phyloP scores from a whole-genome alignment of 1,284 basidiomycete genomes.

The Tilletia horrida region DNA sequence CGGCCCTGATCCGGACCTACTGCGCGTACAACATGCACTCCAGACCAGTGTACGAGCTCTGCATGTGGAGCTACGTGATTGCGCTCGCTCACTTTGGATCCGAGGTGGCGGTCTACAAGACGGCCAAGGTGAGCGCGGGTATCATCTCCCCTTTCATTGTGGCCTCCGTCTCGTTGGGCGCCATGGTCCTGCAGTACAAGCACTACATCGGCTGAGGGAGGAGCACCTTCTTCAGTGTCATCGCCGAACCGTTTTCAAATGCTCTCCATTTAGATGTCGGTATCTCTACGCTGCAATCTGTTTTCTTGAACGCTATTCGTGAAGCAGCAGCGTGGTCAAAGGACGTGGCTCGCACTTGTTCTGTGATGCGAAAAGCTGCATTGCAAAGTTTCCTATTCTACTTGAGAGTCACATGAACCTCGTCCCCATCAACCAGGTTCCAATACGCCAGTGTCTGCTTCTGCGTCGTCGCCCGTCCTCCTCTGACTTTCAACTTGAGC shows the following conservation, averaged over 20 bases:
- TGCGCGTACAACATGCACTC: conserved; percentile 45
- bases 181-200: conserved; percentile 24
- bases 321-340: too few species aligned
- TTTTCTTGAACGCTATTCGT: too few species aligned
- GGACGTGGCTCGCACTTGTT: too few species aligned
- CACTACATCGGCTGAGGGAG: conserved; percentile 21
- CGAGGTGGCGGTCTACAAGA: conserved; percentile 78
- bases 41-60: conserved; percentile 69
- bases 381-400: neutral
- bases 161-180: conserved; percentile 63
- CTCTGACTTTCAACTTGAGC: conserved; percentile 44
- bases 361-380: too few species aligned
- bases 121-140: conserved; percentile 66
- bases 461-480: conserved; percentile 42
- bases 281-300: too few species aligned
- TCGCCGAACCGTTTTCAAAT: neutral
- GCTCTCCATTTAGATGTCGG: neutral
- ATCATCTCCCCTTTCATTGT: conserved; percentile 78
- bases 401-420: conserved; percentile 33
- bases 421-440: conserved; percentile 47
- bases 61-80: conserved; percentile 79
- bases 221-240: neutral
- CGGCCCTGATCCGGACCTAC: conserved; percentile 48
- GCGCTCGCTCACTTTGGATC: conserved; percentile 84
- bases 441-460: conserved; percentile 50